phyloP scores from a whole-genome alignment of 441 rosid species.

The Raphanus hybrid region DNA sequence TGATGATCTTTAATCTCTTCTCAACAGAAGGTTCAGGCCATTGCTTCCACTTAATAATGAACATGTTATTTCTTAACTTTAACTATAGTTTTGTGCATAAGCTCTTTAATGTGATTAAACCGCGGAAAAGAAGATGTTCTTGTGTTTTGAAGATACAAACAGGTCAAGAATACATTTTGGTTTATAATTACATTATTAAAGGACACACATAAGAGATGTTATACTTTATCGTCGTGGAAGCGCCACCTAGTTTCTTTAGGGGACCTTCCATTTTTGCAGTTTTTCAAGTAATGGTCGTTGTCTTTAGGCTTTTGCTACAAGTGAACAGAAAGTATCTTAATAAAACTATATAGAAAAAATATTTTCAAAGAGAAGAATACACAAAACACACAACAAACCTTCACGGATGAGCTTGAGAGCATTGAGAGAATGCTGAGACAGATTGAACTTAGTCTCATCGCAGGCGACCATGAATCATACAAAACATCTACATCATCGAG shows the following conservation, averaged over 20 bases:
- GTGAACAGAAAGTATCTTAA: conserved; percentile 20
- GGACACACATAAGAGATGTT: conserved; percentile 16
- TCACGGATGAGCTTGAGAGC: conserved; percentile 95
- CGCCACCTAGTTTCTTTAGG: conserved; percentile 99
- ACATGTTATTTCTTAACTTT: conserved; percentile 6
- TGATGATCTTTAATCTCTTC: no score
- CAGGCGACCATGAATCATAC: conserved; percentile 99
- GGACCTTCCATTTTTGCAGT: conserved; percentile 95
- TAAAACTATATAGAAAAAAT: conserved; percentile 1
- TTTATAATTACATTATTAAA: conserved; percentile 21
- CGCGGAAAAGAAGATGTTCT: background rate
- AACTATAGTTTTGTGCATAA: background rate
- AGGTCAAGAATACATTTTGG: conserved; percentile 26
- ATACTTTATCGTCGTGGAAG: conserved; percentile 98
- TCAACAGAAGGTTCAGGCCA: no score
- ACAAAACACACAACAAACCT: conserved; percentile 55
- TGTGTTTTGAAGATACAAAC: conserved; percentile 36
- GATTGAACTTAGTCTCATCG: conserved; percentile 97
- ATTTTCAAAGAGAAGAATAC: background rate
- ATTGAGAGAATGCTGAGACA: conserved; percentile 99
- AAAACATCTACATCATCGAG: conserved; percentile 67
- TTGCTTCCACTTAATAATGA: no score
- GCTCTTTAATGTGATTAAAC: conserved; percentile 4
- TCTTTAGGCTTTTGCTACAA: conserved; percentile 99
- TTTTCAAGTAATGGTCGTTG: conserved; percentile 95